Evolutionary conservation across 345 rosid species (phyloP).

Genomic region (Stellera chamaejasme): DNA sequence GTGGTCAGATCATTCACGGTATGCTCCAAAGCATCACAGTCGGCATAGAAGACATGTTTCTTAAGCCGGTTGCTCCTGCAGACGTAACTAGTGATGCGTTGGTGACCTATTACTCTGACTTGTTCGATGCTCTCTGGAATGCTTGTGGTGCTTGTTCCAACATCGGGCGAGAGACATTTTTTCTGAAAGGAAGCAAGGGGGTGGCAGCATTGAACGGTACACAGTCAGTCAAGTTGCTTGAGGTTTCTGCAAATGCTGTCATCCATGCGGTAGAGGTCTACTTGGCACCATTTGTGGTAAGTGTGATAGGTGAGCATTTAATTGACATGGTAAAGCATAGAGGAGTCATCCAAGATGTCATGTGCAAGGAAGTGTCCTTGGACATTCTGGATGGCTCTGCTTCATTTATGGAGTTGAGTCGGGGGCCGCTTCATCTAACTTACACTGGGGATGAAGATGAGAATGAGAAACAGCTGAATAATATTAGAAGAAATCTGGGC

Average conservation of each 20-base stretch:
- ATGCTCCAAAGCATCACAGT: constrained; percentile 65
- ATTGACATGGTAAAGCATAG: constrained; percentile 50
- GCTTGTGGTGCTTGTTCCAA: constrained; percentile 66
- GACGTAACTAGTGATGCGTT: constrained; percentile 40
- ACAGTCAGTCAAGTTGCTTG: constrained; percentile 84
- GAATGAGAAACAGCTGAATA: constrained; percentile 25
- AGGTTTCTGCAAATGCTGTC: constrained; percentile 48
- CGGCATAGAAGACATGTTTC: constrained; percentile 96
- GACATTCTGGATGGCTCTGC: constrained; percentile 27
- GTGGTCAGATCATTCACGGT: constrained; percentile 69
- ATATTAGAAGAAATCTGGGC: constrained; percentile 53
- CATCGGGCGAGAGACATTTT: constrained; percentile 73
- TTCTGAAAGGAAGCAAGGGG: constrained; percentile 68
- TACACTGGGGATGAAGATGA: constrained; percentile 54
- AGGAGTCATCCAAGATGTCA: constrained; percentile 48
- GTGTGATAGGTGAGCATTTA: constrained; percentile 69
- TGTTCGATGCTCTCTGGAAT: constrained; percentile 83
- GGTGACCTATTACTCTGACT: constrained; percentile 44
- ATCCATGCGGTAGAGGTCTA: constrained; percentile 43
- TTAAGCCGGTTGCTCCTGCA: constrained; percentile 57
- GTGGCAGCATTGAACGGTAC: constrained; percentile 73
- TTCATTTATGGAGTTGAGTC: constrained; percentile 15
- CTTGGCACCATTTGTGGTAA: constrained; percentile 66
- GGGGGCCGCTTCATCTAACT: constrained; percentile 61
- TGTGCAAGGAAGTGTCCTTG: constrained; percentile 39